phyloP scores from a whole-genome alignment of 2,329 filamentous ascomycete species.

The Fusarium drepaniforme region DNA sequence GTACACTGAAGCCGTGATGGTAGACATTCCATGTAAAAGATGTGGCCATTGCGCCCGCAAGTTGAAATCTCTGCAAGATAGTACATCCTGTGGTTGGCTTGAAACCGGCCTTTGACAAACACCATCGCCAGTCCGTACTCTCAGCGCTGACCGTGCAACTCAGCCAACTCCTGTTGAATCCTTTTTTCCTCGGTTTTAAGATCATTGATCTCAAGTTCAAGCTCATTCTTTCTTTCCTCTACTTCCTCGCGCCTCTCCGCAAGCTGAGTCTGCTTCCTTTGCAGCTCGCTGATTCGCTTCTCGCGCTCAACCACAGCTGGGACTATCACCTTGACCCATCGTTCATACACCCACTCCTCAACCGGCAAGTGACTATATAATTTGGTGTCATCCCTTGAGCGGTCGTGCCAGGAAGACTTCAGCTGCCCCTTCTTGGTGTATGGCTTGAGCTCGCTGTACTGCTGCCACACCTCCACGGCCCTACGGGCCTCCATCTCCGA shows the following conservation, averaged over 20 bases:
- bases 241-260: background rate
- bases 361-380: background rate
- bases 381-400: background rate
- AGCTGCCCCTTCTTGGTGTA: background rate
- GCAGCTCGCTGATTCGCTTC: background rate
- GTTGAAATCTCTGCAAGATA: background rate
- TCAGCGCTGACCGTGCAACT: background rate
- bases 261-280: background rate
- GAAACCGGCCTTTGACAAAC: background rate
- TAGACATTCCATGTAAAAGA: background rate
- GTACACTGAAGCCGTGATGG: background rate
- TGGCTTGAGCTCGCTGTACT: conserved; percentile 1
- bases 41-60: background rate
- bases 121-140: too few relatives aligned
- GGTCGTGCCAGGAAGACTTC: background rate
- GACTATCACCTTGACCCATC: background rate
- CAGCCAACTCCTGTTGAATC: background rate
- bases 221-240: background rate
- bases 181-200: background rate
- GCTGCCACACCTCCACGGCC: conserved; percentile 1
- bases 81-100: background rate
- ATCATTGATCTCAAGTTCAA: background rate
- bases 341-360: conserved; percentile 4
- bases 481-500: background rate
- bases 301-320: background rate